Evolutionary conservation across 441 rosid genomes (phyloP), one percentile per base, ranked within the genome.

Genomic region (Bruguiera hainesii): DNA sequence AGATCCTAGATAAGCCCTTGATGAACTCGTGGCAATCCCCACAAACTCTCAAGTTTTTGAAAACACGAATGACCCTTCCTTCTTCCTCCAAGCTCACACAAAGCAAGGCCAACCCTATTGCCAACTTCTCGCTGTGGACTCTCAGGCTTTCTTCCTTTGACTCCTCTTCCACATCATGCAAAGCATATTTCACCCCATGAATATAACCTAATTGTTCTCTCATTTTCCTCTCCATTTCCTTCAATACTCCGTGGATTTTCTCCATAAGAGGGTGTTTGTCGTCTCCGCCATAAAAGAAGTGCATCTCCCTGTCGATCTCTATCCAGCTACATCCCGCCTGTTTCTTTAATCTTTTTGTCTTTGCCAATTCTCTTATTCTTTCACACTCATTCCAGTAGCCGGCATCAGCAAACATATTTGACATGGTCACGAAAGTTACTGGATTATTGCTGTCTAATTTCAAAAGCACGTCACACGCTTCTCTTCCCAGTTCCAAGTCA

Each of bases 71-170:
- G 63, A 86, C 85, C 26, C 78, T 67, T 15, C 84, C 26, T 9
- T 13, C 82, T 39, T 80, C 83, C 63, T 60, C 73, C 26, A 78
- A 77, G 62, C 85, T 75, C 6, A 86, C 81, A 28, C 70, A 70
- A 33, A 80, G 79, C 52, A 93, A 75, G 60, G 84, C 95, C 63
- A 91, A 76, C 53, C 91, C 87, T 53, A 91, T 72, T 6, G 91
- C 97, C 83, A 93, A 73, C 82, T 89, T 93, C 78, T 93, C 96
- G n/a, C 98, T 89, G 68, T 91, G 97, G 39, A 82, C 73, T 48
- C 79, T 81, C 63, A 35, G 73, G 66, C 68, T 82, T 16, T 82
- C 85, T 56, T 70, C 71, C 64, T 73, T 88, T 0, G 89, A 86
- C 78, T 90, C 96, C 35, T 87, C 97, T 55, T 90, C 97, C 67